Evolutionary conservation across 306 rosid genomes (phyloP).

Genomic region (Canavalia ensiformis): DNA sequence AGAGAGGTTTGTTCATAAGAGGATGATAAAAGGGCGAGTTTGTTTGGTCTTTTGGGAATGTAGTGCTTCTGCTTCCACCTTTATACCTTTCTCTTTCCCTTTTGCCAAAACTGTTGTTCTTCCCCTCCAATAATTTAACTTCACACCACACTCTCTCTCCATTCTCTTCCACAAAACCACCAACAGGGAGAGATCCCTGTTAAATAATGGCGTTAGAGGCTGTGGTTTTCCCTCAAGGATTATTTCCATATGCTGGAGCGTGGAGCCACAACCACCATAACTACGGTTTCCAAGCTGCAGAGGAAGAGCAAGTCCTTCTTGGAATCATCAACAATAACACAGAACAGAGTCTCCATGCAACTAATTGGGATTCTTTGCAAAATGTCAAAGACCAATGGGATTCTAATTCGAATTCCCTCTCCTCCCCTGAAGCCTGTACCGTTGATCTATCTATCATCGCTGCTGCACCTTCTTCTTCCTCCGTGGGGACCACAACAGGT

Average conservation of each 20-base stretch:
- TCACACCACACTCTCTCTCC: neutral
- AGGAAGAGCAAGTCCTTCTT: constrained; percentile 47
- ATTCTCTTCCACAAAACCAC: neutral
- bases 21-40: constrained; percentile 57
- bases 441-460: constrained; percentile 4
- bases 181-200: neutral
- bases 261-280: constrained; percentile 2
- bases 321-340: constrained; percentile 54
- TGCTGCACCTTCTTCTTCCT: constrained; percentile 27
- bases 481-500: constrained; percentile 21
- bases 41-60: constrained; percentile 60
- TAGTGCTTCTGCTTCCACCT: neutral
- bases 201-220: constrained; percentile 57
- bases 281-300: constrained; percentile 37
- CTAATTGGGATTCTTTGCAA: constrained; percentile 50
- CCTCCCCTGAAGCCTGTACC: constrained; percentile 55
- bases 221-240: constrained; percentile 58
- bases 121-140: neutral
- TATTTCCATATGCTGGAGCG: constrained; percentile 31
- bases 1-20: constrained; percentile 44
- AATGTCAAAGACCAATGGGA: constrained; percentile 47
- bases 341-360: constrained; percentile 45
- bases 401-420: constrained; percentile 24
- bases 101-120: neutral
- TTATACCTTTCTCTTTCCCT: neutral